phyloP scores from a whole-genome alignment of 2,329 filamentous ascomycete species.

The Cladosporium sp. region DNA sequence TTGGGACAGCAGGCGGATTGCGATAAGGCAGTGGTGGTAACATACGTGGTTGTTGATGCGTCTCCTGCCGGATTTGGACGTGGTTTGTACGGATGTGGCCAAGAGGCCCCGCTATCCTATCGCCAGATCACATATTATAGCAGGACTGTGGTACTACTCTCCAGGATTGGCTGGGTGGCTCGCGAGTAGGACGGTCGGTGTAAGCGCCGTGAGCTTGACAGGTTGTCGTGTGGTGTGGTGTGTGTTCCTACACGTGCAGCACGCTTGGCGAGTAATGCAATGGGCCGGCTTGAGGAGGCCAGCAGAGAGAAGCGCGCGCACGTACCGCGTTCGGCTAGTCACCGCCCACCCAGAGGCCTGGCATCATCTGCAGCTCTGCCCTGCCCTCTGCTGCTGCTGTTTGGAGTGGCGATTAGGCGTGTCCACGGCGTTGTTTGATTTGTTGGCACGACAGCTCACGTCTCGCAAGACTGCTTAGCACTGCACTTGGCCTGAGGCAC shows the following conservation, averaged over 20 bases:
- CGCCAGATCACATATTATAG: neutral
- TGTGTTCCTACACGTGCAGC: neutral
- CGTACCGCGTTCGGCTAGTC: too few species aligned
- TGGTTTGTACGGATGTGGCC: neutral
- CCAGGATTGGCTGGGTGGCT: neutral
- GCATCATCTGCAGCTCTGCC: neutral
- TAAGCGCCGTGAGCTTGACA: neutral
- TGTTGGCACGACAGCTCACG: too few species aligned
- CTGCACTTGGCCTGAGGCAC: too few species aligned
- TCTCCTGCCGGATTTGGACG: too few species aligned
- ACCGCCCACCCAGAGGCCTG: too few species aligned
- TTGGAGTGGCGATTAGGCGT: too few species aligned
- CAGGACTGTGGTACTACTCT: neutral
- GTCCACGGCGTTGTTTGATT: too few species aligned
- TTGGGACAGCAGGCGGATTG: too few species aligned
- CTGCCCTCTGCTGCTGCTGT: neutral
- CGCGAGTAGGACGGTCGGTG: neutral
- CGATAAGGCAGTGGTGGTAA: neutral
- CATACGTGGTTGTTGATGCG: neutral
- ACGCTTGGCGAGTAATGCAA: neutral
- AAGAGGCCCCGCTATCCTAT: neutral
- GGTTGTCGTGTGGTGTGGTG: too few species aligned
- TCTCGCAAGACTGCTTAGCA: too few species aligned
- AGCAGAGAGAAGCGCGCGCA: too few species aligned
- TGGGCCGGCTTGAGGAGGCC: too few species aligned